phyloP scores from a whole-genome alignment of 768 basidiomycete species.

The Sporobolomyces pararoseus region DNA sequence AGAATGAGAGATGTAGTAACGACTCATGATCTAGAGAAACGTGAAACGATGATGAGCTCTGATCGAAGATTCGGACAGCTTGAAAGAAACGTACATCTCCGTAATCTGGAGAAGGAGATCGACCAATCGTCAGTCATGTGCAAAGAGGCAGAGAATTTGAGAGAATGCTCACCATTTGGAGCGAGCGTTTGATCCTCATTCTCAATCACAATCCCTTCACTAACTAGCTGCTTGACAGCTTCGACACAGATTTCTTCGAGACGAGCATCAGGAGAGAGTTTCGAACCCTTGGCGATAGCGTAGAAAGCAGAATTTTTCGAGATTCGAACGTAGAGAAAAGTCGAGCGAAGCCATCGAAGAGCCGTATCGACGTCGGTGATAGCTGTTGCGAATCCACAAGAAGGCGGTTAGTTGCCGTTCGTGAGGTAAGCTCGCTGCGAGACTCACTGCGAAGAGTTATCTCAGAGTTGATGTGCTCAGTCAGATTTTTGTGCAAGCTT shows the following conservation, averaged over 20 bases:
- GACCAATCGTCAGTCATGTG: background rate
- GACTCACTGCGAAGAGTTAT: conserved; percentile 59
- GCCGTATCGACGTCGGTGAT: conserved; percentile 68
- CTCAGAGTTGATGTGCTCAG: conserved; percentile 92
- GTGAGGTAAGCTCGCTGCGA: too few relatives aligned
- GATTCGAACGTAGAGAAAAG: conserved; percentile 83
- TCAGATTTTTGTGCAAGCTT: conserved; percentile 68
- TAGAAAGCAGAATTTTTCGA: conserved; percentile 79
- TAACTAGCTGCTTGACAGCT: conserved; percentile 50
- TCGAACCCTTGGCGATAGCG: conserved; percentile 26
- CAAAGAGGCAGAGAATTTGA: background rate
- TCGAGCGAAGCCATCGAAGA: conserved; percentile 73
- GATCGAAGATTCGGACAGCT: conserved; percentile 55
- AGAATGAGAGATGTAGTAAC: conserved; percentile 51
- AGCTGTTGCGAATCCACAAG: too few relatives aligned
- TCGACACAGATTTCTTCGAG: conserved; percentile 65
- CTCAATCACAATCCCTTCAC: conserved; percentile 52
- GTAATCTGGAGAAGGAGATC: background rate
- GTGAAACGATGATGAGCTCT: background rate
- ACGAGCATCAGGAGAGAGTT: conserved; percentile 41
- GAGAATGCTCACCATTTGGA: conserved; percentile 20
- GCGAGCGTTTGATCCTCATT: conserved; percentile 5
- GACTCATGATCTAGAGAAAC: conserved; percentile 37
- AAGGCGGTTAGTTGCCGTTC: too few relatives aligned
- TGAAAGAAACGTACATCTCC: conserved; percentile 71